Percentiles rank a stretch among this genome's conserved stretches.
phyloP scores from a whole-genome alignment of 352 stramenopile species.

The Phytophthora cryptogea region DNA sequence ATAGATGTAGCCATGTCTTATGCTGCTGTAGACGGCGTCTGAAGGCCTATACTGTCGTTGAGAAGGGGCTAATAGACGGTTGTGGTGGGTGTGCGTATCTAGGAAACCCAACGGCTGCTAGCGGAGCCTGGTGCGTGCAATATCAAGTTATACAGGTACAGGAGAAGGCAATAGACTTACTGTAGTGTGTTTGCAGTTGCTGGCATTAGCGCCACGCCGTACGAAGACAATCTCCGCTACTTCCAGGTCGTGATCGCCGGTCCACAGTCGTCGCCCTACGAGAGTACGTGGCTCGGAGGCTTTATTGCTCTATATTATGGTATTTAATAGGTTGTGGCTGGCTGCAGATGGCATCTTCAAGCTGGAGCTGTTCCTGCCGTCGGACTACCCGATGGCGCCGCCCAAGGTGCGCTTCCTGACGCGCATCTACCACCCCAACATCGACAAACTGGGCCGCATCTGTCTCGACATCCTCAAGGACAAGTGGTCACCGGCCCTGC shows the following conservation, averaged over 20 bases:
- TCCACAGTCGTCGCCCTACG: slow-evolving; percentile 95
- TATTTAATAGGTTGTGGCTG: not conserved
- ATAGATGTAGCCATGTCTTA: not conserved
- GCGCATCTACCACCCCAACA: slow-evolving; percentile 99
- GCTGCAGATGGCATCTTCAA: slow-evolving; percentile 90
- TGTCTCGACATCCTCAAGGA: slow-evolving; percentile 99
- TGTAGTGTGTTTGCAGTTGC: slow-evolving; percentile 59
- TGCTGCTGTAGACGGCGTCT: not conserved
- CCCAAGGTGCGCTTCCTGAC: slow-evolving; percentile 98
- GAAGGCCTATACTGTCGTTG: not conserved
- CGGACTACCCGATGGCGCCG: slow-evolving; percentile 97
- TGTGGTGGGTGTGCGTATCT: slow-evolving; percentile 7
- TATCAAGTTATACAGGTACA: slow-evolving; percentile 3
- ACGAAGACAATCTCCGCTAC: slow-evolving; percentile 98
- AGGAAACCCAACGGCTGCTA: slow-evolving; percentile 96
- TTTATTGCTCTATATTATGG: too few species aligned
- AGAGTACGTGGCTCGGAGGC: slow-evolving; percentile 64
- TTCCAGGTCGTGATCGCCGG: slow-evolving; percentile 98
- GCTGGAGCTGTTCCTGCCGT: slow-evolving; percentile 97
- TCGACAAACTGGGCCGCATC: slow-evolving; percentile 98
- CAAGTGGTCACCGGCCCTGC: slow-evolving; percentile 98
- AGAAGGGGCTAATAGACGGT: not conserved
- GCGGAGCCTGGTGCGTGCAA: slow-evolving; percentile 84
- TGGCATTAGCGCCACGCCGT: slow-evolving; percentile 96
- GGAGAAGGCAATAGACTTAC: not conserved